Evolutionary conservation across 2,329 filamentous ascomycete genomes (phyloP), one percentile per base, ranked within the genome.

Genomic region (Colletotrichum agaves): DNA sequence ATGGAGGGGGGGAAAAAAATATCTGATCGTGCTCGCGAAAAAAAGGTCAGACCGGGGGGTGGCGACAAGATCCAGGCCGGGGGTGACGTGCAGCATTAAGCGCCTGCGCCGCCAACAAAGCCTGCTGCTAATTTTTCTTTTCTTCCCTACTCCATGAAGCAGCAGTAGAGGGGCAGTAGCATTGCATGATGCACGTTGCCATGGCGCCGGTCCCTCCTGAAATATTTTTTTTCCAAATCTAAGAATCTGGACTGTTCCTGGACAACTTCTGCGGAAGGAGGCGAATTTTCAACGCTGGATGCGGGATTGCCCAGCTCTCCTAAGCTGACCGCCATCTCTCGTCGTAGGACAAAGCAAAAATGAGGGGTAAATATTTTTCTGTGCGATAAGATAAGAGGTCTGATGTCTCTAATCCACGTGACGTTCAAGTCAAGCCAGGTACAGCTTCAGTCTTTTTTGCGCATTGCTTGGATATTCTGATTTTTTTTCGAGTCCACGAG

Each of bases 81-180:
- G 61, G 41, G 64, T 67, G 64, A 67, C 64, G 64, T 67, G 64
- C 64, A 67, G 64, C 53, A 44, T 31, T 62, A 67, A 63, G 64
- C 53, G 64, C 64, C 53, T 46, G 55, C 63, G 60, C 63, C 59
- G 63, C 64, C 21, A 33, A 47, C 46, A 52, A 53, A 46, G 61
- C 37, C 53, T 37, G 50, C 37, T 57, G n/a, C 35, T 27, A n/a
- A n/a, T 67, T 27, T 33, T 39, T 17, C 23, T 27, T 47, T 58
- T 31, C 11, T 53, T 37, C 33, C 35, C 33, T 31, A 33, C 31
- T 33, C 13, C 15, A 27, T 17, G 8, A 15, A 37, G 11, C 50
- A 15, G 35, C 33, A 21, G 27, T 15, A 41, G 53, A 60, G 17
- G 43, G 61, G 61, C 63, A 31, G 64, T 53, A 47, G 56, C 53